Percentiles rank a stretch among this genome's conserved stretches.
Conservation (phyloP, 352 stramenopile species). For the Hyaloperonospora arabidopsidis region DNA sequence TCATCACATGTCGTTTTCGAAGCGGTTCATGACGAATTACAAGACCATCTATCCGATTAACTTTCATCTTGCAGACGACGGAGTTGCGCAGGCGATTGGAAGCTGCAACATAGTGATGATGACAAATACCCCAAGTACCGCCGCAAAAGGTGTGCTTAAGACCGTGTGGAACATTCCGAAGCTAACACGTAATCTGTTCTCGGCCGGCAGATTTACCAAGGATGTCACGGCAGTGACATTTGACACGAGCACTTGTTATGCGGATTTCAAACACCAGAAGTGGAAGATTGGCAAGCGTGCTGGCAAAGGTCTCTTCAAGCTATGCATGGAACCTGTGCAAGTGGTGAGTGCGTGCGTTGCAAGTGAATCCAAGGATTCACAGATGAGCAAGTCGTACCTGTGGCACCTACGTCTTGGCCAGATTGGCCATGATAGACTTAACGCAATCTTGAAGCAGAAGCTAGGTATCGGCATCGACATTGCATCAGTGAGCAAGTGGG, state of each 20-base stretch:
- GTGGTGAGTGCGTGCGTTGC: neutral
- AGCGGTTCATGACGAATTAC: neutral
- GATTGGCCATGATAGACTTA: neutral
- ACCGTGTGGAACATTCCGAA: neutral
- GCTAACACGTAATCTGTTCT: neutral
- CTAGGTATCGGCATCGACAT: too few relatives aligned
- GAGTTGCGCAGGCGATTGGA: neutral
- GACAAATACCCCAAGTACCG: neutral
- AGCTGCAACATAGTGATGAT: neutral
- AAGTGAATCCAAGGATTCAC: neutral
- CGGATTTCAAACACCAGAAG: neutral
- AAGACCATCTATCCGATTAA: neutral
- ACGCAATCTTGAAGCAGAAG: too few relatives aligned
- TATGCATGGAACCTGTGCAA: neutral
- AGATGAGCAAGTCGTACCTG: neutral
- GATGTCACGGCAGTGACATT: neutral
- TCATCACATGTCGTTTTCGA: conserved; percentile 12
- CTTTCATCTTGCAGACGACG: neutral
- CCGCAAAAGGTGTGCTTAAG: neutral
- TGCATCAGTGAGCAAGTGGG: too few relatives aligned
- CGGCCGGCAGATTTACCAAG: neutral
- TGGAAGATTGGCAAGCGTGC: neutral
- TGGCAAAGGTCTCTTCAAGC: neutral
- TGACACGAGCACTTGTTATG: neutral
- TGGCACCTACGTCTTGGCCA: conserved; percentile 1